Base-by-base conservation (phyloP, 2,329 filamentous ascomycete species). In the Davidsoniella eucalypti region DNA sequence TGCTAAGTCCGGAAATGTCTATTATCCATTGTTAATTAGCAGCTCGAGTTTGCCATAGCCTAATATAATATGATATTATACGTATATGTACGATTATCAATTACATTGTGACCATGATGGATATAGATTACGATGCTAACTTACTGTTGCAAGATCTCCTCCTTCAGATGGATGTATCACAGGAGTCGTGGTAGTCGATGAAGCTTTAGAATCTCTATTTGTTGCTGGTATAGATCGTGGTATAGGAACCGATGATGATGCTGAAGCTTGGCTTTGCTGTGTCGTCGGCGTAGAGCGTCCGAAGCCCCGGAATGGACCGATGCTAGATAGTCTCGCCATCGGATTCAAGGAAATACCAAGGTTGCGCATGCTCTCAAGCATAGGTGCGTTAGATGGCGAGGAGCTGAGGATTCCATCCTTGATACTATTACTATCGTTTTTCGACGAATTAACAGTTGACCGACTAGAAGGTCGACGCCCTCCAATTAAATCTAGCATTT, bases 291-390 rank as follows among this genome's bases (percentile, higher is more conserved):
- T 64, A 18, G 68, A 64, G 48, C 82, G 70, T 1, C 85, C 84
- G 58, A 94, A 90, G 1, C 80, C 80, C 51, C 83, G 78, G 57
- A 93, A 82, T 60, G 80, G 74, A 51, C 75, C 75, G 61, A 92
- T 87, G 33, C 79, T 69, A 1, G 82, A 78, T 47, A 94, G 75
- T 47, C 86, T 77, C 42, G 80, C 85, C 61, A 94, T 80, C 2
- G 87, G 87, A 58, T 94, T 94, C 6, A 53, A 69, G 1, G 82
- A 81, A 61, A 75, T 92, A 37, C 86, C 81, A 54, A 94, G 72
- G 61, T 76, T 90, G 50, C 84, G 79, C 69, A 94, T 81, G 10
- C 85, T 86, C 55, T 93, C 86, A 2, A 93, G 75, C 10, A 80
- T 64, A 26, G 83, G 80, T 2, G 81, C 80, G 54, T 73, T 75